Conservation (phyloP, 1,139 yeast genomes). For the Torulaspora globosa region DNA sequence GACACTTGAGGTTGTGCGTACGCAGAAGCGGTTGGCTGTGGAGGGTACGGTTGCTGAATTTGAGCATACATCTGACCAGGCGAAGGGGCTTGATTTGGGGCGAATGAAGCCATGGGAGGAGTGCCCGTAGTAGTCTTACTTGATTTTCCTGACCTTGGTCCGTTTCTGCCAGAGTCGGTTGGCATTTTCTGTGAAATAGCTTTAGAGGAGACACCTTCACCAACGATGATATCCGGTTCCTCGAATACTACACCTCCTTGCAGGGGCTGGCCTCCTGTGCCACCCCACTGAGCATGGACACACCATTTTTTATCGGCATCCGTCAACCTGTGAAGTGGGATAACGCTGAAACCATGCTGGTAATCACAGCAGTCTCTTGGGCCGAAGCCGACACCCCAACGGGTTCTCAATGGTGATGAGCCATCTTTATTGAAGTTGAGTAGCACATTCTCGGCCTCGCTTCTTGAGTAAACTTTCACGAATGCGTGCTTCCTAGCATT, state of each 20-base stretch:
- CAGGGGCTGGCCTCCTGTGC: slow-evolving; percentile 88
- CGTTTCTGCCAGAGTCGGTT: slow-evolving; percentile 78
- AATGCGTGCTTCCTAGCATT: slow-evolving; percentile 92
- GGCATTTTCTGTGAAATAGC: slow-evolving; percentile 88
- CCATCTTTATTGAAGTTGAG: slow-evolving; percentile 53
- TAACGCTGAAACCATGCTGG: slow-evolving; percentile 81
- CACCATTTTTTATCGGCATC: slow-evolving; percentile 94
- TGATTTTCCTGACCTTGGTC: slow-evolving; percentile 74
- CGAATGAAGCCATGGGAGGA: slow-evolving; percentile 12
- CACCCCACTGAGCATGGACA: slow-evolving; percentile 92
- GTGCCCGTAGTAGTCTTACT: slow-evolving; percentile 33
- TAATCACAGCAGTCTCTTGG: slow-evolving; percentile 98
- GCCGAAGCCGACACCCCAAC: slow-evolving; percentile 99
- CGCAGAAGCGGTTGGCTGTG: slow-evolving; percentile 14
- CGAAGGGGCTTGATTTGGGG: slow-evolving; percentile 23
- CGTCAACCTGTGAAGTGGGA: slow-evolving; percentile 81
- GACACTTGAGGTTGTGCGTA: slow-evolving; percentile 17
- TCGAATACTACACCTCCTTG: slow-evolving; percentile 80
- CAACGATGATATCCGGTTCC: slow-evolving; percentile 96
- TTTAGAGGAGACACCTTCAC: slow-evolving; percentile 89
- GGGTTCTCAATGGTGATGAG: slow-evolving; percentile 62
- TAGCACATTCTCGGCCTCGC: slow-evolving; percentile 81
- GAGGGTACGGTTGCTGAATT: slow-evolving; percentile 23
- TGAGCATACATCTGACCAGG: slow-evolving; percentile 24
- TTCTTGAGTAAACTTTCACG: slow-evolving; percentile 92